Evolutionary conservation across 2,329 filamentous ascomycete species (phyloP).

Genomic region (Epichloe gansuensis): DNA sequence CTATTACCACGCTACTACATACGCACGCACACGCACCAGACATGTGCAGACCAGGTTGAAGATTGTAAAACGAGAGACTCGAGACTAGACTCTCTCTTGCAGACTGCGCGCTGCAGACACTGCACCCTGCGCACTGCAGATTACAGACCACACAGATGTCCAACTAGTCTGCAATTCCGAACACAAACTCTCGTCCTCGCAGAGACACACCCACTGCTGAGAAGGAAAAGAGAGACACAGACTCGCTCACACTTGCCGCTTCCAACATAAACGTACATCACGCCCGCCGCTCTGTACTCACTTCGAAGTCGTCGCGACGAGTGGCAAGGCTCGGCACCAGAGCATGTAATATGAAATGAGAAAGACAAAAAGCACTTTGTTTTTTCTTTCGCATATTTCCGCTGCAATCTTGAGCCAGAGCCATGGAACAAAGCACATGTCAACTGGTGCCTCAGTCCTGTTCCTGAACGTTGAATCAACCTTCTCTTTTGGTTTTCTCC

Average conservation of each 20-base stretch:
- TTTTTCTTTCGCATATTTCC: constrained; percentile 1
- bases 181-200: constrained; percentile 3
- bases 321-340: constrained; percentile 1
- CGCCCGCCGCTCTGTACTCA: neutral
- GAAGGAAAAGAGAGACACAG: constrained; percentile 1
- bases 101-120: neutral
- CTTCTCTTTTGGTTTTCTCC: neutral
- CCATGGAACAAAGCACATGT: constrained; percentile 6
- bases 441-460: constrained; percentile 1
- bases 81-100: neutral
- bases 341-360: constrained; percentile 5
- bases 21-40: neutral
- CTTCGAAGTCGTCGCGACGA: constrained; percentile 2
- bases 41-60: neutral
- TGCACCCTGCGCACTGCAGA: neutral
- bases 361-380: constrained; percentile 3
- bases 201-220: constrained; percentile 1
- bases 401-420: constrained; percentile 4
- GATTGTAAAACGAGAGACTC: neutral
- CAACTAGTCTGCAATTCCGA: neutral
- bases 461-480: constrained; percentile 1
- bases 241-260: neutral
- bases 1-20: neutral
- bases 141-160: neutral
- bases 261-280: neutral